Conservation (phyloP, 306 rosid species). For the Cucurbita maxima region DNA sequence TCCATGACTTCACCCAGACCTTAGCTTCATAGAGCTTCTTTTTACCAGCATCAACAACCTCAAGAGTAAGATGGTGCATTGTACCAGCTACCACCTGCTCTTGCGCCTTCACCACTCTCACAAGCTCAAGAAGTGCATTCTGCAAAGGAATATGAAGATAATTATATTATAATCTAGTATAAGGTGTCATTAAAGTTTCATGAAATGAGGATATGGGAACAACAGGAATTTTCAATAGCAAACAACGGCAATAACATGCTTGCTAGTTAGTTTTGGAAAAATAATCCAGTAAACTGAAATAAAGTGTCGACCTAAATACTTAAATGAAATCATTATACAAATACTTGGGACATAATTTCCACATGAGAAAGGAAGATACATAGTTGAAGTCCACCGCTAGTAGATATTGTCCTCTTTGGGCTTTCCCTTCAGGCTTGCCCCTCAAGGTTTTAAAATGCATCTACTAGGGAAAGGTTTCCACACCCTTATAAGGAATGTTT, state of each 20-base stretch:
- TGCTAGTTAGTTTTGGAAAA: background rate
- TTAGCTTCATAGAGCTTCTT: constrained; percentile 71
- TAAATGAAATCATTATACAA: background rate
- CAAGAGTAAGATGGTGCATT: constrained; percentile 54
- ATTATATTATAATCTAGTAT: background rate
- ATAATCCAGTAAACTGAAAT: background rate
- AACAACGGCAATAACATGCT: background rate
- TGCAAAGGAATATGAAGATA: background rate
- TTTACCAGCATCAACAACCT: constrained; percentile 54
- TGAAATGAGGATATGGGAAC: background rate
- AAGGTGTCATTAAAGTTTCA: too few relatives aligned
- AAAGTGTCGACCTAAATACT: background rate
- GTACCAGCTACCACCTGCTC: constrained; percentile 79
- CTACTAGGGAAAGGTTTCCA: too few relatives aligned
- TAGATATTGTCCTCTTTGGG: too few relatives aligned
- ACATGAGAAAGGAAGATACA: background rate
- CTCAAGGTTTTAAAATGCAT: too few relatives aligned
- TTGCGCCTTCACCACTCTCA: constrained; percentile 51
- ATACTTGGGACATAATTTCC: background rate
- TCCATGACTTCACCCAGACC: constrained; percentile 89
- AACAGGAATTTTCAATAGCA: background rate
- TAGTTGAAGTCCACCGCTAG: too few relatives aligned
- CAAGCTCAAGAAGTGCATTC: constrained; percentile 53
- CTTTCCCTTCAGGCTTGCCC: too few relatives aligned
- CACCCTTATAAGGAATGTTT: too few relatives aligned